These are phyloP conservation scores for Penicillium paxilli DNA, from an alignment of 495 filamentous ascomycete genomes.

Conservation along the genomic window DNA sequence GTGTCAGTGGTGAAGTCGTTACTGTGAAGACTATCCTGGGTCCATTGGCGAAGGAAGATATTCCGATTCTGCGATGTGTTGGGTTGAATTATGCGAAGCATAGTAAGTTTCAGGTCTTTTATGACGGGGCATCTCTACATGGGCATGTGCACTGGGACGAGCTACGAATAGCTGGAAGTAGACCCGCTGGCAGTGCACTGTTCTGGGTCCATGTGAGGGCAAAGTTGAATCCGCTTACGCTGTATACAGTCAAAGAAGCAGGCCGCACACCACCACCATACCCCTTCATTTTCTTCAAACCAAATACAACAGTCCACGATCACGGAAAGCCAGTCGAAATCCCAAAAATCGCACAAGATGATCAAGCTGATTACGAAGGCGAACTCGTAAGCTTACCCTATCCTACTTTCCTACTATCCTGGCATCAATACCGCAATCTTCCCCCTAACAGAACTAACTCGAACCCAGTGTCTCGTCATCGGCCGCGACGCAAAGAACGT, in stretches of 20 bases:
- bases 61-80: constrained; percentile 39
- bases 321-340: constrained; percentile 42
- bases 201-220: too few species aligned
- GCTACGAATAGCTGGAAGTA: too few species aligned
- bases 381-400: constrained; percentile 37
- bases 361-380: constrained; percentile 54
- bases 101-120: constrained; percentile 22
- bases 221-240: too few species aligned
- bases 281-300: constrained; percentile 54
- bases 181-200: too few species aligned
- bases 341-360: constrained; percentile 49
- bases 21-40: constrained; percentile 36
- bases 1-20: constrained; percentile 33
- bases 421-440: background rate
- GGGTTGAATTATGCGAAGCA: constrained; percentile 44
- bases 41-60: constrained; percentile 34
- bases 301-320: constrained; percentile 42
- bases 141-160: too few species aligned
- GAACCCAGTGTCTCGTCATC: constrained; percentile 31
- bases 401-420: too few species aligned
- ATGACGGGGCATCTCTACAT: too few species aligned
- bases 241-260: constrained; percentile 45
- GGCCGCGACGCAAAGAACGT: constrained; percentile 48
- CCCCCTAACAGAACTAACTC: background rate
- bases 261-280: constrained; percentile 45